Percentiles rank a stretch among this genome's conserved stretches.
phyloP scores from a whole-genome alignment of 192 early-diverging fungal species.

The Entomortierella chlamydospora region DNA sequence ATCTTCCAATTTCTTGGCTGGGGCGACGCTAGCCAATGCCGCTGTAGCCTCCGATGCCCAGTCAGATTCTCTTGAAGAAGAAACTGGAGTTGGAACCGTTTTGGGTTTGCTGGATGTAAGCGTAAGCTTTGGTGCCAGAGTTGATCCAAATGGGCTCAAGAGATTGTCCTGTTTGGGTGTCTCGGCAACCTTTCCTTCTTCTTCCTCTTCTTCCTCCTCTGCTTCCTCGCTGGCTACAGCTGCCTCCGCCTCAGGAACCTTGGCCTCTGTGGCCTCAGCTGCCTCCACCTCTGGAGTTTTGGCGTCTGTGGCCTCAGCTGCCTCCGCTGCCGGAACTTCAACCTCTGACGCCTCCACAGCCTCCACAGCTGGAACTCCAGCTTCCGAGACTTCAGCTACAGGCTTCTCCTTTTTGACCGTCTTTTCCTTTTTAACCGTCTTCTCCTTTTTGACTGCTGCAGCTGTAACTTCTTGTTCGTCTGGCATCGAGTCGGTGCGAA shows the following conservation, averaged over 20 bases:
- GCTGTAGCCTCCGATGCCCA: constrained; percentile 48
- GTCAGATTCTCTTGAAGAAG: constrained; percentile 18
- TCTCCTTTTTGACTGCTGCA: background rate
- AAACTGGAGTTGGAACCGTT: background rate
- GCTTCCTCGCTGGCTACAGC: background rate
- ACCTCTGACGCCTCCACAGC: background rate
- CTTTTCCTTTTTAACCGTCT: background rate
- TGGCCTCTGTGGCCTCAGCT: background rate
- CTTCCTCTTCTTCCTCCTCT: constrained; percentile 7
- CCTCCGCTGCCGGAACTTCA: background rate
- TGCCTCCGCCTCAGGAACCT: background rate
- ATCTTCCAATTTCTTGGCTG: constrained; percentile 34
- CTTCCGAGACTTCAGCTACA: background rate
- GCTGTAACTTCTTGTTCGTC: background rate
- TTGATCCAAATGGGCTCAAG: constrained; percentile 31
- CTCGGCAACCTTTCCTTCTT: background rate
- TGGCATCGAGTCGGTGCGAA: background rate
- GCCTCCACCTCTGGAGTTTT: background rate
- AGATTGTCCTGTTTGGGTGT: constrained; percentile 4
- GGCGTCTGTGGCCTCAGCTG: background rate
- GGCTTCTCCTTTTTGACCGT: background rate
- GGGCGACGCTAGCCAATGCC: constrained; percentile 36
- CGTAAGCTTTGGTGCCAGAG: constrained; percentile 41
- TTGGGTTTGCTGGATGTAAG: constrained; percentile 32
- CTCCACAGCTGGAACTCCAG: background rate